Evolutionary conservation across 495 filamentous ascomycete genomes (phyloP), one percentile per base, ranked within the genome.

Genomic region (Daldinia vernicosa): DNA sequence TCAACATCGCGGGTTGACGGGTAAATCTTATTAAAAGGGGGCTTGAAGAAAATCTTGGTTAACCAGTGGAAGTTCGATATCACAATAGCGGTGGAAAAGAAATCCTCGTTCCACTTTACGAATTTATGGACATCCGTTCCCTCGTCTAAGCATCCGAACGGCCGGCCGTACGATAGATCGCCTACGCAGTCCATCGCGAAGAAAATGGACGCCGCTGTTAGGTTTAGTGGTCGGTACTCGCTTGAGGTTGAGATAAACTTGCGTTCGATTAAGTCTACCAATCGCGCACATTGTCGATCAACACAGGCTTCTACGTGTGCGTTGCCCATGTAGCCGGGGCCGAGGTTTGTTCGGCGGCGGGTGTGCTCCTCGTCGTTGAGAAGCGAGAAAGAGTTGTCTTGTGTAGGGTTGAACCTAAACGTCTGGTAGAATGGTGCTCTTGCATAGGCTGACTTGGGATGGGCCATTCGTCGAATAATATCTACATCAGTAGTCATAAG

Each of bases 121-220:
- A 67, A 74, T 1, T 64, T 61, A 26, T 70, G 67, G 14, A 74
- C 60, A 12, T 74, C 71, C 1, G 28, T 1, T 4, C 71, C 71
- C 24, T 70, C 54, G 15, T 74, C 71, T 12, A 74, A 58, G 26
- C 62, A 71, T 2, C 71, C 71, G 55, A 74, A 74, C 6, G 58
- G 63, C 12, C 17, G 17, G 22, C 67, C 67, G 28, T 61, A 74
- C 4, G 67, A 63, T 4, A 74, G 22, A 30, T 74, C 67, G 3
- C 71, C 71, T 0, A 74, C 52, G 19, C 62, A 67, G 32, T 74
- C 71, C 63, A 74, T 74, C 7, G 71, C 27, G 15, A 74, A 74
- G 30, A 64, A 70, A 6, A 66, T 40, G 7, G 70, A 50, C 3
- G 19, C 12, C 12, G 51, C 12, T 1, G 70, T 73, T 1, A 73